Evolutionary conservation across 805 yeast genomes (phyloP).

Genomic region (Candida alai): DNA sequence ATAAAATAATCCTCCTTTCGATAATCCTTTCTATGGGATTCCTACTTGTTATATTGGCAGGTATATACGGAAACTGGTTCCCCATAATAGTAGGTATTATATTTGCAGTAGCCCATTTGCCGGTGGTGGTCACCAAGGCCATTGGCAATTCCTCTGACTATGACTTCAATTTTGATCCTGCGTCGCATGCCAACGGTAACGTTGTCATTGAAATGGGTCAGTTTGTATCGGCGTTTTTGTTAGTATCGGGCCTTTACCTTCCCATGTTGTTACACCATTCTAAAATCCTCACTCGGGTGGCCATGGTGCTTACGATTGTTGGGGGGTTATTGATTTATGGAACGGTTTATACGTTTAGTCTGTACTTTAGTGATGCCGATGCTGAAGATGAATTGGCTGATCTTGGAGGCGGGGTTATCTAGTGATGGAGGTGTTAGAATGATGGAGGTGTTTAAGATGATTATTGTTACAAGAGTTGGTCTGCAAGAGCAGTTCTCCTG

Average conservation of each 20-base stretch:
- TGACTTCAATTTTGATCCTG: conserved; percentile 39
- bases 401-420: conserved; percentile 24
- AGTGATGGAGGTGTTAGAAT: too few species aligned
- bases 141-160: conserved; percentile 33
- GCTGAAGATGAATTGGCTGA: conserved; percentile 24
- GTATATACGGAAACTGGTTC: conserved; percentile 85
- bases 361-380: conserved; percentile 56
- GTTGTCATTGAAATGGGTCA: conserved; percentile 71
- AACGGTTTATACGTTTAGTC: conserved; percentile 77
- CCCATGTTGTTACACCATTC: conserved; percentile 79
- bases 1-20: conserved; percentile 72
- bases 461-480: too few species aligned
- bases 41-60: conserved; percentile 79
- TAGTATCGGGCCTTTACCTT: conserved; percentile 66
- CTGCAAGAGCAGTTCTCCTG: too few species aligned
- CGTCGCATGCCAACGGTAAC: conserved; percentile 26
- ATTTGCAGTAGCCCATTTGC: conserved; percentile 39
- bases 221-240: conserved; percentile 71
- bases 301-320: conserved; percentile 68
- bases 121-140: conserved; percentile 32
- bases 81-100: conserved; percentile 66
- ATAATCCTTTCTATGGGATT: conserved; percentile 85
- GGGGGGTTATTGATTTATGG: conserved; percentile 87
- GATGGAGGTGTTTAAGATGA: too few species aligned
- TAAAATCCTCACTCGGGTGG: conserved; percentile 61